These are phyloP conservation scores for Phytophthora cryptogea DNA, from an alignment of 352 stramenopile species.

Conservation along the genomic window DNA sequence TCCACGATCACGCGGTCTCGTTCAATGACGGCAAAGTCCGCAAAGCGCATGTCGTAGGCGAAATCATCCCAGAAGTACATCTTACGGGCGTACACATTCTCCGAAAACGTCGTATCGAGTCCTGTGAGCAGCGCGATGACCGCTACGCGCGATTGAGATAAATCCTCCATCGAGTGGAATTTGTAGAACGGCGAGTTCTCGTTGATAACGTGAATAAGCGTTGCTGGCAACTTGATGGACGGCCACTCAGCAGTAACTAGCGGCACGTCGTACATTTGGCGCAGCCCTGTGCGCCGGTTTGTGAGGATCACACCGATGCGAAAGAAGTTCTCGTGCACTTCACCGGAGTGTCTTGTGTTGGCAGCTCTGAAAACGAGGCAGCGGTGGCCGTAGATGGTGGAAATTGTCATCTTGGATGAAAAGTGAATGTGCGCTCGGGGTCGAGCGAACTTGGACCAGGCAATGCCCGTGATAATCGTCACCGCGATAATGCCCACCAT, in stretches of 20 bases:
- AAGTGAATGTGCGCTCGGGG: constrained; percentile 85
- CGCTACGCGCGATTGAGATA: constrained; percentile 71
- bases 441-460: constrained; percentile 86
- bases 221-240: constrained; percentile 82
- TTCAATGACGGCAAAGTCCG: constrained; percentile 75
- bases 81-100: constrained; percentile 87
- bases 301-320: constrained; percentile 84
- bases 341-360: constrained; percentile 78
- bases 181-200: constrained; percentile 79
- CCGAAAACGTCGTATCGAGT: constrained; percentile 85
- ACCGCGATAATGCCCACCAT: constrained; percentile 74
- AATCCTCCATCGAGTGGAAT: constrained; percentile 72
- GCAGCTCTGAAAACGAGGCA: constrained; percentile 82
- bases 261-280: constrained; percentile 84
- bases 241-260: constrained; percentile 81
- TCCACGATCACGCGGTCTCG: constrained; percentile 70
- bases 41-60: constrained; percentile 77
- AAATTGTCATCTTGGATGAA: constrained; percentile 68
- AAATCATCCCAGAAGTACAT: constrained; percentile 92
- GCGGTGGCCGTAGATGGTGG: constrained; percentile 72
- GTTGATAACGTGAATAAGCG: constrained; percentile 85
- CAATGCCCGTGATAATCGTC: constrained; percentile 87
- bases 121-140: constrained; percentile 80
- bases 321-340: constrained; percentile 86
- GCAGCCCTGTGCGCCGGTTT: constrained; percentile 78